These are phyloP conservation scores for Russula sp. DNA, from an alignment of 768 basidiomycete species.

Conservation along the genomic window DNA sequence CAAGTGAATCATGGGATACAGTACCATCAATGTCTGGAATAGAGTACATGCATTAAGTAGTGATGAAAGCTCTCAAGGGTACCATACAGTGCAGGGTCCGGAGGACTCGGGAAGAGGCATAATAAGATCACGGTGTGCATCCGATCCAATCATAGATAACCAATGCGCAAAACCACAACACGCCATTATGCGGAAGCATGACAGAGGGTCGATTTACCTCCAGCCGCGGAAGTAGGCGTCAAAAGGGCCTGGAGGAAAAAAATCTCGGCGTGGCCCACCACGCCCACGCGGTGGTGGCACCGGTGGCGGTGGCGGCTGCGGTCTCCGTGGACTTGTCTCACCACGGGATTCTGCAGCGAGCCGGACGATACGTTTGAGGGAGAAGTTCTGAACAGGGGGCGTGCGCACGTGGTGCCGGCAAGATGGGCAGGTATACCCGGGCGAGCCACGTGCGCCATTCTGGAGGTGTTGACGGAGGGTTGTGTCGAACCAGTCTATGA, in stretches of 20 bases:
- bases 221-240: slow-evolving; percentile 5
- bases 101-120: neutral
- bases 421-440: slow-evolving; percentile 58
- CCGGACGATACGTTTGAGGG: slow-evolving; percentile 51
- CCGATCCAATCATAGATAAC: slow-evolving; percentile 1
- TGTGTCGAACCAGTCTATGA: slow-evolving; percentile 49
- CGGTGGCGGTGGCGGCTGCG: neutral
- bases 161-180: neutral
- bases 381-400: slow-evolving; percentile 55
- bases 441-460: slow-evolving; percentile 26
- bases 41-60: neutral
- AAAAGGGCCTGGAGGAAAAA: slow-evolving; percentile 7
- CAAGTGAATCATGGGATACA: neutral
- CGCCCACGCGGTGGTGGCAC: slow-evolving; percentile 5
- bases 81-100: neutral
- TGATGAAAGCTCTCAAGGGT: neutral
- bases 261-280: slow-evolving; percentile 7
- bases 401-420: slow-evolving; percentile 48
- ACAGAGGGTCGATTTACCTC: neutral
- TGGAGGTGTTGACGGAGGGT: slow-evolving; percentile 45
- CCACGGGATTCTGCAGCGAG: slow-evolving; percentile 45
- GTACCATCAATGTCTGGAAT: neutral
- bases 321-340: slow-evolving; percentile 38
- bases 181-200: neutral
- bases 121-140: neutral